Base-by-base conservation (phyloP, 73 alveolate species). In the Durusdinium trenchii region DNA sequence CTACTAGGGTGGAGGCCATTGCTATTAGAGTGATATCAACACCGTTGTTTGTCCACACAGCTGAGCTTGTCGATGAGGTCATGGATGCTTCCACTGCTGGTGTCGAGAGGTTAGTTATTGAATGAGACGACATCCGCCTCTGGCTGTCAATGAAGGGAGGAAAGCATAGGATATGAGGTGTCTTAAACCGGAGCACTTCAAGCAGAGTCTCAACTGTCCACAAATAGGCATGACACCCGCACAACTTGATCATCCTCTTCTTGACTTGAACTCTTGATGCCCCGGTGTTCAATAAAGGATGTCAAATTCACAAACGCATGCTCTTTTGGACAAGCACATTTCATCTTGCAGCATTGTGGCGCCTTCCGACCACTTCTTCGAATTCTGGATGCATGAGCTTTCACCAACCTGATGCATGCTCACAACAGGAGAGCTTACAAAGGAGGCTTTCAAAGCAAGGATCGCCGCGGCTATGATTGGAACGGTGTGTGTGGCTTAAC, bases 31-130 rank as follows among this genome's bases (percentile, higher is more conserved):
- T n/a, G n/a, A n/a, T n/a, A 69, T 36, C 20, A 30, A 6, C 5
- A 67, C 82, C 28, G 12, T 20, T 32, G 26, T 30, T 4, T 32
- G 46, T 32, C 14, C 9, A 3, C 46, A 36, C 52, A 7, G 78
- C 52, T 35, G 35, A 6, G 20, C 94, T 18, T 57, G 16, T 40
- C 26, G n/a, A 38, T 45, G 28, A 91, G 98, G 98, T 91, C 89
- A 94, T 94, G 93, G 99, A 94, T 73, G 99, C 99, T 30, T 94
- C 99, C 40, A 94, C 99, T 23, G 99, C 99, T 28, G 99, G 99
- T 16, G 99, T 94, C 52, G 99, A 94, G 99, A 92, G 99, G 83
- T 67, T 94, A 30, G 99, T 94, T 35, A 94, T 94, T 93, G 99
- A 94, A 40, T 94, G 85, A 94, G 94, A 43, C n/a, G 16, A 5